Evolutionary conservation across 345 rosid genomes (phyloP), one percentile per base, ranked within the genome.

Genomic region (Cardiospermum halicacabum): DNA sequence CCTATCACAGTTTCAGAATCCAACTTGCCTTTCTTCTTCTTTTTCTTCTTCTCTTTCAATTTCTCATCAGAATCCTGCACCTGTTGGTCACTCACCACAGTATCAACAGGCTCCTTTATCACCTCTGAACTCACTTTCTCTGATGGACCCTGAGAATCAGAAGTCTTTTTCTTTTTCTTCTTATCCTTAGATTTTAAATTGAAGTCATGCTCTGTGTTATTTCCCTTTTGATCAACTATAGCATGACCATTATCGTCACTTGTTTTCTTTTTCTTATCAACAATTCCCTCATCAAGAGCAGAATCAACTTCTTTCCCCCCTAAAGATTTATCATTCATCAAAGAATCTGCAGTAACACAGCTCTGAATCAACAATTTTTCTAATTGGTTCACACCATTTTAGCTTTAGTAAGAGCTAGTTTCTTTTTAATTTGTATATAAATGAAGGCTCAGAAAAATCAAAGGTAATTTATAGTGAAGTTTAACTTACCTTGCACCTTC

Each of bases 41-140:
- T 80, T 66, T 80, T 83, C 72, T 51, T 80, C 66, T 82, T 78
- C 37, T 78, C 71, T 67, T 76, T 81, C n/a, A 30, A 50, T 72
- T 82, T 84, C 57, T 61, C 65, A 4, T 49, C 67, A 56, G 43
- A 48, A 12, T 67, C 66, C 34, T 24, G 40, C 19, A 50, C 25
- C 49, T 67, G 65, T 7, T 26, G 1, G 34, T 67, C 72, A 56
- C 51, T 32, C 16, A 21, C 34, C 51, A 9, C 49, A 65, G 22
- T 19, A 55, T 26, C 67, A 54, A 25, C 55, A 42, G 76, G 56
- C n/a, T 66, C 62, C 64, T 64, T 64, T 11, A 5, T 12, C 21
- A 37, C 62, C 48, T 72, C 57, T 28, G 16, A 15, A 18, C 43
- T 28, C 16, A 45, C 31, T 34, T 63, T 51, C 62, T 49, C 56